Base-by-base conservation (phyloP, 169 alveolate species). In the Plasmodium knowlesi region DNA sequence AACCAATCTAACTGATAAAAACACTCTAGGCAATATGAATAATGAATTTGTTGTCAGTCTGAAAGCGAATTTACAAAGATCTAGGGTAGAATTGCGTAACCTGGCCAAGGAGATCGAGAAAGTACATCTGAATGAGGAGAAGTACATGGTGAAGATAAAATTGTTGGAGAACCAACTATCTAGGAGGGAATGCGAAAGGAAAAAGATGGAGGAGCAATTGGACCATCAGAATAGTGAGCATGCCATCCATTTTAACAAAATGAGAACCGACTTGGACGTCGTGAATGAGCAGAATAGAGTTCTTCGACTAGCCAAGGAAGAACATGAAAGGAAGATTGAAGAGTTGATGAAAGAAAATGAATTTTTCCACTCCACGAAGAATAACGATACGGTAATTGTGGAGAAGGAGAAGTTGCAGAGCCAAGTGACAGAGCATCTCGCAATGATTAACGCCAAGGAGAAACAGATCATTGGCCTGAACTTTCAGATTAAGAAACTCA, bases 201-300 rank as follows among this genome's bases (percentile, higher is more conserved):
- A 25, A 0, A 89, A 67, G 50, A 16, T 79, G 16, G 46, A 39
- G 43, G 25, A 79, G 43, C 37, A 57, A 30, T 57, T 89, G 14
- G 76, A 57, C n/a, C 28, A 61, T 5, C 80, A 67, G 6, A 80
- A 6, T 28, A 79, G 22, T 2, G 50, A 79, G 0, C n/a, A 81
- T 57, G n/a, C 34, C 0, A 89, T 89, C 50, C 19, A 43, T 1
- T 34, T 34, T 41, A 89, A 89, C 73, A 78, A 57, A 54, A 32
- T 89, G n/a, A 80, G 34, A 37, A 89, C 94, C 19, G 43, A 89
- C n/a, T 9, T 89, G 2, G 94, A 89, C 34, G 71, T 89, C 25
- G 3, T 89, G 1, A 41, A 72, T 2, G 94, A 89, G 12, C 91
- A 89, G 57, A 89, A 89, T 25, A 54, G 90, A 78, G 72, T 70